A percentile compares a stretch with the other conserved stretches of the same genome.
Evolutionary conservation across 768 basidiomycete genomes (phyloP).

Genomic region (Cystofilobasidium macerans): DNA sequence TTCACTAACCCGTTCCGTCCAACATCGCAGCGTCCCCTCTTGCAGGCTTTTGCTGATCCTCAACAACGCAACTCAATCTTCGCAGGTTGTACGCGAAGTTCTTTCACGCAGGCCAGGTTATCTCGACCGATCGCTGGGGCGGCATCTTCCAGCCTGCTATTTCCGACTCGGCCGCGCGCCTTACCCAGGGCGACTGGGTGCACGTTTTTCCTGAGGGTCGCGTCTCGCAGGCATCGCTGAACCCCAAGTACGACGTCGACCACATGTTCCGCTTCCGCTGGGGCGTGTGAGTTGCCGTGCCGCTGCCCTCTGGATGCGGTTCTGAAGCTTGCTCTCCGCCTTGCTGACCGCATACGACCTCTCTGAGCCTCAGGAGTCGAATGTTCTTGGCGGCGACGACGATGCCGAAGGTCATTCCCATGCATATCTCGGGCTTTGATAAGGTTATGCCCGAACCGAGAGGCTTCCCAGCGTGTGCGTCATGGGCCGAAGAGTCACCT

Average conservation of each 20-base stretch:
- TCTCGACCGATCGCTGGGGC: conserved; percentile 4
- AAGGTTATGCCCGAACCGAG: conserved; percentile 12
- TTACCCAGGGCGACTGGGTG: conserved; percentile 7
- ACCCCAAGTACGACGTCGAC: not conserved
- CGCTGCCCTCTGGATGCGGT: too few species aligned
- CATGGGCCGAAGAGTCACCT: not conserved
- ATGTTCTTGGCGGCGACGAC: not conserved
- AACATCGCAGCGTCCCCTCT: not conserved
- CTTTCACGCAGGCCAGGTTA: conserved; percentile 9
- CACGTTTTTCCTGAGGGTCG: conserved; percentile 10
- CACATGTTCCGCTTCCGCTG: conserved; percentile 14
- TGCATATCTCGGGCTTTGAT: conserved; percentile 12
- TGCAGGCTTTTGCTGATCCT: too few species aligned
- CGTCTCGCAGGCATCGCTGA: not conserved
- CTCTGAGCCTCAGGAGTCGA: not conserved
- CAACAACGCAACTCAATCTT: not conserved
- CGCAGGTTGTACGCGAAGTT: not conserved
- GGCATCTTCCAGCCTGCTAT: conserved; percentile 9
- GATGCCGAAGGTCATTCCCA: conserved; percentile 1
- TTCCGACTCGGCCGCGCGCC: not conserved
- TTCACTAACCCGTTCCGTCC: conserved; percentile 7
- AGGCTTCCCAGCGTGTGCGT: conserved; percentile 7
- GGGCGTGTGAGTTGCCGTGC: conserved; percentile 17
- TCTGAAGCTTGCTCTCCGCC: not conserved
- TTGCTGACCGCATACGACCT: not conserved